These are phyloP conservation scores for Nitzschia sp. DNA, from an alignment of 108 stramenopile species.

Conservation along the genomic window DNA sequence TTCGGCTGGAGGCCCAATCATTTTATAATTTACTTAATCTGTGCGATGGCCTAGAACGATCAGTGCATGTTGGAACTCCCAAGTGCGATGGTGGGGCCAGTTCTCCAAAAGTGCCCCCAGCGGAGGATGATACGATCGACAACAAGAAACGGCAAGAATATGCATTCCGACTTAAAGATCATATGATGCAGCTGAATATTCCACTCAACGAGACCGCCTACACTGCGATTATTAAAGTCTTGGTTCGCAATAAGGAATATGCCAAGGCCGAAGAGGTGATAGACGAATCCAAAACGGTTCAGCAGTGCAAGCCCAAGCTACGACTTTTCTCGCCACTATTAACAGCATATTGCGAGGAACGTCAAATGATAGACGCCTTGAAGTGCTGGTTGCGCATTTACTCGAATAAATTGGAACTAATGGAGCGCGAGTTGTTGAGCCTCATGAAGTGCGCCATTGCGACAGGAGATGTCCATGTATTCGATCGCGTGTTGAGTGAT, in stretches of 20 bases:
- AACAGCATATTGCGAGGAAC: constrained; percentile 58
- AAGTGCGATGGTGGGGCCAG: constrained; percentile 8
- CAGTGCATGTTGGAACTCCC: constrained; percentile 79
- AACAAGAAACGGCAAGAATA: constrained; percentile 46
- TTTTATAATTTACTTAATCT: constrained; percentile 83
- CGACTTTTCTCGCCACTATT: constrained; percentile 72
- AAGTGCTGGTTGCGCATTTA: constrained; percentile 56
- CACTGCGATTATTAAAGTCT: constrained; percentile 74
- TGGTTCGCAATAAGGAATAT: constrained; percentile 51
- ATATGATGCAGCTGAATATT: constrained; percentile 58
- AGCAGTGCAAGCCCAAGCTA: constrained; percentile 77
- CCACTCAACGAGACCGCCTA: constrained; percentile 82
- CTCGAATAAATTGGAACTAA: constrained; percentile 31
- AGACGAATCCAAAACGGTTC: constrained; percentile 56
- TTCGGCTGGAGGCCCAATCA: constrained; percentile 67
- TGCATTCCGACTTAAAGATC: constrained; percentile 66
- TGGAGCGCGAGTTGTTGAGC: constrained; percentile 70
- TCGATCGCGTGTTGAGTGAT: constrained; percentile 69
- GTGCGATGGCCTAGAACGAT: constrained; percentile 70
- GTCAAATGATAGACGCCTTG: constrained; percentile 40
- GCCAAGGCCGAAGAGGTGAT: constrained; percentile 51
- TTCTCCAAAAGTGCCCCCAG: not conserved
- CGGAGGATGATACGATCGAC: constrained; percentile 11
- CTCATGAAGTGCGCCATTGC: constrained; percentile 57
- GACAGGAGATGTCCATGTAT: constrained; percentile 42